Evolutionary conservation across 768 basidiomycete genomes (phyloP), one percentile per base, ranked within the genome.

Genomic region (Auriculariales sp.): DNA sequence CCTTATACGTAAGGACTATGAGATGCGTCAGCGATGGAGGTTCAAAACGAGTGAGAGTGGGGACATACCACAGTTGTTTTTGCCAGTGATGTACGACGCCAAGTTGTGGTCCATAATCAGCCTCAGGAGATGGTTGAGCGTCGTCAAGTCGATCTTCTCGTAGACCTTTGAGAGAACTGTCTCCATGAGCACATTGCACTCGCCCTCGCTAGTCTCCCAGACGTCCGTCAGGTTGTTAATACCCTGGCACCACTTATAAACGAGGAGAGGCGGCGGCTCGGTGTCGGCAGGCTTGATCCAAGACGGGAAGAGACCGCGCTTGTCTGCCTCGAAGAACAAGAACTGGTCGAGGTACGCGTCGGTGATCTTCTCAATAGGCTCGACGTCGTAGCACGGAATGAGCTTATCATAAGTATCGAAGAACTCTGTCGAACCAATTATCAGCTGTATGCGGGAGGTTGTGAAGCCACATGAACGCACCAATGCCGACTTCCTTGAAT

Each of bases 181-280:
- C 70, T 99, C 95, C 93, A 98, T 97, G 70, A 99, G 74, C 36
- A 98, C 95, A 58, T 90, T 86, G 66, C 92, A 97, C 68, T 98
- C 94, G 54, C 95, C 95, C 58, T 99, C 93, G 52, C 81, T 78
- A 1, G 93, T 98, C 68, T 98, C 95, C 95, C 95, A 99, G 33
- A 99, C 81, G 52, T 99, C 94, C 2, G 87, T 92, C 62, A 98
- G 64, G 65, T 99, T 99, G 69, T 98, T 98, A 73, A 98, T 93
- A 34, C 95, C 95, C 68, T 98, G 94, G 61, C 92, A 94, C 94
- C 94, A 98, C 74, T 97, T 98, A 71, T 97, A 98, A 28, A 97
- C 93, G 28, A 98, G 79, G 14, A 98, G 75, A 2, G 94, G 94
- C 0, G 94, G 92, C 2, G 94, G 94, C 60, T 98, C 94, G 0